Conservation (phyloP, 352 stramenopile species). For the Pythium volutum region DNA sequence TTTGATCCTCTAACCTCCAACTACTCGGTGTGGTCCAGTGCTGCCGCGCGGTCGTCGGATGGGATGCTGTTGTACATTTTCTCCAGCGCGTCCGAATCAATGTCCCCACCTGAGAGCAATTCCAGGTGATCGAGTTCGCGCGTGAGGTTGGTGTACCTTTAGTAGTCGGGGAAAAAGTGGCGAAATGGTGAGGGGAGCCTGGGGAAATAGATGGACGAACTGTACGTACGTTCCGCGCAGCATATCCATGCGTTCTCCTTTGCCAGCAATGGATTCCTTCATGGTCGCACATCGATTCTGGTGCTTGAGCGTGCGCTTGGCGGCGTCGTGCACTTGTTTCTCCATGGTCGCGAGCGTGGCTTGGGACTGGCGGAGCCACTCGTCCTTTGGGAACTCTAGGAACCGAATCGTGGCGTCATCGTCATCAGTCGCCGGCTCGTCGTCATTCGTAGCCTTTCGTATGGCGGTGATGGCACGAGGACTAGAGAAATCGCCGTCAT, state of each 20-base stretch:
- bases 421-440: constrained; percentile 20
- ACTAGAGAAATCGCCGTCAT: not conserved
- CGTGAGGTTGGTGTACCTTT: constrained; percentile 40
- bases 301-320: constrained; percentile 33
- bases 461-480: not conserved
- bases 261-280: constrained; percentile 18
- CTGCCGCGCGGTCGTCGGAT: constrained; percentile 27
- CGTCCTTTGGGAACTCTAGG: constrained; percentile 1
- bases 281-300: constrained; percentile 34
- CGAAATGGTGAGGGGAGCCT: too few species aligned
- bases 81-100: constrained; percentile 38
- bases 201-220: not conserved
- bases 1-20: constrained; percentile 28
- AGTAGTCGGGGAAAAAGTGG: too few species aligned
- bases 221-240: constrained; percentile 21
- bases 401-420: constrained; percentile 16
- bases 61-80: constrained; percentile 50
- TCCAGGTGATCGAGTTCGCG: constrained; percentile 42
- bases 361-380: constrained; percentile 22
- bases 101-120: constrained; percentile 30
- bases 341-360: constrained; percentile 18
- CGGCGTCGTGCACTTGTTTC: constrained; percentile 25
- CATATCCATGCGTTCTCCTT: constrained; percentile 23
- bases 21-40: not conserved
- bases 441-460: not conserved